These are phyloP conservation scores for Fragaria ananassa DNA, from an alignment of 306 rosid genomes.

Conservation along the genomic window DNA sequence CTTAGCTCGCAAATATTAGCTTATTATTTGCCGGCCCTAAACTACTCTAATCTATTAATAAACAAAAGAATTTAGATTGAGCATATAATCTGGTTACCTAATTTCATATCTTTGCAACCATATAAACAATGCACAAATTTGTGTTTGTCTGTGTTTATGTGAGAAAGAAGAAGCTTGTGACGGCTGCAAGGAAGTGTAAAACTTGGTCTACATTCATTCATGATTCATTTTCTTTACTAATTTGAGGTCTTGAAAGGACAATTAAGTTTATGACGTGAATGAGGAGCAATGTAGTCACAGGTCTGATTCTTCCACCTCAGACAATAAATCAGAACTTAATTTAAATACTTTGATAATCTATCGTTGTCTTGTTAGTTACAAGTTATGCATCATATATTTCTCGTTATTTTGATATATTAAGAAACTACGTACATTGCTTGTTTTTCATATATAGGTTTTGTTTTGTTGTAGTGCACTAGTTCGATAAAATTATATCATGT, in stretches of 20 bases:
- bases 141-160: neutral
- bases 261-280: neutral
- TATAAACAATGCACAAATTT: neutral
- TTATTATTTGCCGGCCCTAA: neutral
- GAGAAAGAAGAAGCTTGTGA: constrained; percentile 14
- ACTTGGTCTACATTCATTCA: constrained; percentile 1
- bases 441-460: neutral
- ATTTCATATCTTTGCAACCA: constrained; percentile 23
- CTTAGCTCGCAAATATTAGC: neutral
- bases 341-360: neutral
- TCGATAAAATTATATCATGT: neutral
- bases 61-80: neutral
- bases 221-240: neutral
- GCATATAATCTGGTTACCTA: constrained; percentile 17
- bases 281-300: constrained; percentile 6
- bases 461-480: neutral
- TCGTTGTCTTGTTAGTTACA: constrained; percentile 5
- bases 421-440: too few relatives aligned
- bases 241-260: neutral
- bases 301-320: constrained; percentile 7
- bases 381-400: neutral
- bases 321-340: neutral
- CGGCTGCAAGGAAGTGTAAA: constrained; percentile 12
- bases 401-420: neutral
- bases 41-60: neutral